Evolutionary conservation across 257 asterid species (phyloP).

Genomic region (Przewalskia tangutica): DNA sequence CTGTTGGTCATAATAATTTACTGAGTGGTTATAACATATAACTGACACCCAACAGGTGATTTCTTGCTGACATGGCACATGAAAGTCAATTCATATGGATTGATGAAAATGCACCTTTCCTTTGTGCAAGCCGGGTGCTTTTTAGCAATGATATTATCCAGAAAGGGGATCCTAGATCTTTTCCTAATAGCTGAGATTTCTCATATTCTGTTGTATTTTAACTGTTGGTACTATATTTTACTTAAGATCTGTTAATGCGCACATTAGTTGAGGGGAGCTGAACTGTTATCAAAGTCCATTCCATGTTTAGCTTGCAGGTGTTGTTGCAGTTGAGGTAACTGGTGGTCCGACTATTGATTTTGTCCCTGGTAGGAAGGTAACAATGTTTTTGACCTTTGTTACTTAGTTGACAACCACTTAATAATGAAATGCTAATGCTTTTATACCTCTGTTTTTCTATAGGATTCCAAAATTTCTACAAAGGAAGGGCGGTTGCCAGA

Average conservation of each 20-base stretch:
- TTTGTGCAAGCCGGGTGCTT: not conserved
- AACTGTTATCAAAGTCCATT: constrained; percentile 15
- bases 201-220: not conserved
- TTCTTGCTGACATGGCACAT: not conserved
- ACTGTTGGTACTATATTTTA: not conserved
- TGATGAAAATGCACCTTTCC: not conserved
- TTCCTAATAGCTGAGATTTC: not conserved
- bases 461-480: constrained; percentile 81
- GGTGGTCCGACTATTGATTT: constrained; percentile 86
- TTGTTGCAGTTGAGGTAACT: constrained; percentile 90
- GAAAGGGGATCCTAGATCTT: not conserved
- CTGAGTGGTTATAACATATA: not conserved
- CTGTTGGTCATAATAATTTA: not conserved
- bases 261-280: not conserved
- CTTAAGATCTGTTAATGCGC: not conserved
- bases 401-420: not conserved
- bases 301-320: constrained; percentile 77
- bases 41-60: not conserved
- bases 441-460: constrained; percentile 12
- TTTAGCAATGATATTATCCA: not conserved
- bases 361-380: constrained; percentile 93
- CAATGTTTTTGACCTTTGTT: constrained; percentile 1
- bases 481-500: constrained; percentile 91
- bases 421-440: not conserved
- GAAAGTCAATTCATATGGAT: not conserved